Evolutionary conservation across 2,329 filamentous ascomycete genomes (phyloP).

Genomic region (Spiromastix sp.): DNA sequence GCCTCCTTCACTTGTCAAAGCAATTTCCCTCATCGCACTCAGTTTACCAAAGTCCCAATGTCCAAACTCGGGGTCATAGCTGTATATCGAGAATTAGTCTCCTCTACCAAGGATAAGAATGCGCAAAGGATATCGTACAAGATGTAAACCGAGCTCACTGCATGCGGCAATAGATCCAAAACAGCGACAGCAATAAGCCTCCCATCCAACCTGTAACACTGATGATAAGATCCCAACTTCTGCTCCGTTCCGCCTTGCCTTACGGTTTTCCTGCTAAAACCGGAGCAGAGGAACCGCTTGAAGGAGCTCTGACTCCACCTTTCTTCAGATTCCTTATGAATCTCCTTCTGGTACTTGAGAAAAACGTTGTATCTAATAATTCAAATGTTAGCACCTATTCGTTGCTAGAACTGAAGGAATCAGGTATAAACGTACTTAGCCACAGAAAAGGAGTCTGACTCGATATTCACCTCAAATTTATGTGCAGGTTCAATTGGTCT

Average conservation of each 20-base stretch:
- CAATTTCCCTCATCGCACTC: slow-evolving; percentile 50
- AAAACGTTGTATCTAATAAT: slow-evolving; percentile 33
- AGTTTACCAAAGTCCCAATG: slow-evolving; percentile 54
- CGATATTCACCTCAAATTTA: slow-evolving; percentile 38
- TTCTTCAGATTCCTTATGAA: slow-evolving; percentile 36
- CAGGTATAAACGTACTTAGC: slow-evolving; percentile 28
- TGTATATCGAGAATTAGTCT: slow-evolving; percentile 13
- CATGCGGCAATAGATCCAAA: slow-evolving; percentile 36
- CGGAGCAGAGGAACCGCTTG: slow-evolving; percentile 38
- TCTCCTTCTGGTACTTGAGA: slow-evolving; percentile 34
- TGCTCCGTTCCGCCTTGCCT: slow-evolving; percentile 27
- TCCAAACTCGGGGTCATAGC: slow-evolving; percentile 51
- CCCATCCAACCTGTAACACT: slow-evolving; percentile 41
- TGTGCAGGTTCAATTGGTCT: slow-evolving; percentile 37
- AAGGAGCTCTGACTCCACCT: slow-evolving; percentile 36
- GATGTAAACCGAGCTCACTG: slow-evolving; percentile 41
- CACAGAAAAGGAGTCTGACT: slow-evolving; percentile 36
- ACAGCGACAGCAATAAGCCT: slow-evolving; percentile 39
- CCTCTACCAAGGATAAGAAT: background rate
- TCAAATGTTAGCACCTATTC: slow-evolving; percentile 1
- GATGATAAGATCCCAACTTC: slow-evolving; percentile 40
- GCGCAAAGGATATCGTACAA: slow-evolving; percentile 27
- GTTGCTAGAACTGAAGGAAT: background rate
- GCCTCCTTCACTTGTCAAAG: slow-evolving; percentile 42
- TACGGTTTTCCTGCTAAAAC: slow-evolving; percentile 30